A percentile compares a stretch with the other conserved stretches of the same genome.
Evolutionary conservation across 129 eudicot species (phyloP).

Genomic region (Silybum marianum): DNA sequence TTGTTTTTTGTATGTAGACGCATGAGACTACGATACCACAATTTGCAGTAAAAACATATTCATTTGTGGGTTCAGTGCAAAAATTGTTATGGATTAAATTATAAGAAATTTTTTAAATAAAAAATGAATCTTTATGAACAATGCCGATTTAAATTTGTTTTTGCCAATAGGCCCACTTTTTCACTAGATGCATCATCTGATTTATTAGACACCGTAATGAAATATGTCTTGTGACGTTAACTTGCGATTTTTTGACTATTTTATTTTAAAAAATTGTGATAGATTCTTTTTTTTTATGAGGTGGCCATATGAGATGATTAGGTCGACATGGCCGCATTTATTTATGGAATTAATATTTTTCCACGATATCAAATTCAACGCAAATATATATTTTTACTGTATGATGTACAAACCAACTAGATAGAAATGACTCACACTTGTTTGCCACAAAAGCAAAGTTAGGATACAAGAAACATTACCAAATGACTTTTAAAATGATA

Average conservation of each 20-base stretch:
- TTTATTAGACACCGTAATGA: no score
- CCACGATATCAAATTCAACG: neutral
- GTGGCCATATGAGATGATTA: no score
- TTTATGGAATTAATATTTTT: neutral
- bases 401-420: neutral
- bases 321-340: neutral
- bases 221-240: no score
- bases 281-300: no score
- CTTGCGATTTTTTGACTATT: no score
- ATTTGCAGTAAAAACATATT: no score
- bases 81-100: no score
- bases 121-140: no score
- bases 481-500: neutral
- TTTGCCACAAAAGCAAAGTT: neutral
- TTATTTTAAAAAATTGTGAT: no score
- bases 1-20: neutral
- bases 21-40: neutral
- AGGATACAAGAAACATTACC: constrained; percentile 18
- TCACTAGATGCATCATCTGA: neutral
- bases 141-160: neutral
- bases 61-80: no score
- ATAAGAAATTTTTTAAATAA: no score
- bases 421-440: neutral
- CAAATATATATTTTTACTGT: neutral
- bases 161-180: neutral